Evolutionary conservation across 345 rosid species (phyloP), one percentile per base, ranked within the genome.

Genomic region (Hevea brasiliensis): DNA sequence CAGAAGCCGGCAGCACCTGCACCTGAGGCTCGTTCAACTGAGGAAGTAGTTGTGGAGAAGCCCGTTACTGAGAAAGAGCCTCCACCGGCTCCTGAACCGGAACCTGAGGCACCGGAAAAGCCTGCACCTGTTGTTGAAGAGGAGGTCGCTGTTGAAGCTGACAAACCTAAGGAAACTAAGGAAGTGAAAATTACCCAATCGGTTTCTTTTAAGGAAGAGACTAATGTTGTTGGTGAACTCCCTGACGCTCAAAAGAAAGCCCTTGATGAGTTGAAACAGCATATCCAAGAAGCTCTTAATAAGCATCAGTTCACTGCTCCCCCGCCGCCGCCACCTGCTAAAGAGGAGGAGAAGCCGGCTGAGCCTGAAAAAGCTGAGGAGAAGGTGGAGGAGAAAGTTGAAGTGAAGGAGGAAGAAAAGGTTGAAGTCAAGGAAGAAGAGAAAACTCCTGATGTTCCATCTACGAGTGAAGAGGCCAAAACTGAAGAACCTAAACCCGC

Each of bases 1-100:
- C 79, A 78, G 6, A 81, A 77, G 40, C 75, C 89, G 6, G 82
- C 78, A 32, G 80, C 83, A 29, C 71, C 69, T 17, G 72, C 69
- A 18, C 76, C 74, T 11, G 37, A 32, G 37, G 3, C 37, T 32
- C 37, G 3, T 32, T 9, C 66, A 7, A 6, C 57, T 12, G 81
- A 76, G 73, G 80, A 72, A 23, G 81, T 76, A 4, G 76, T 26
- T 37, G 82, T 58, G 23, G 85, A 77, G 60, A 79, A 79, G 72
- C 61, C 81, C 3, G 11, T 73, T 14, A 54, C 68, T 0, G 83
- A 80, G 76, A 87, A 81, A 12, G 88, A 84, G 5, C 61, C 72
- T 0, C 41, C 82, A 20, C 75, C 83, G 9, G 83, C 71, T n/a
- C 71, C 84, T 6, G 79, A 55, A n/a, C 75, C 81, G 0, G 82